phyloP scores from a whole-genome alignment of 495 filamentous ascomycete species.

The Aspergillus taichungensis region DNA sequence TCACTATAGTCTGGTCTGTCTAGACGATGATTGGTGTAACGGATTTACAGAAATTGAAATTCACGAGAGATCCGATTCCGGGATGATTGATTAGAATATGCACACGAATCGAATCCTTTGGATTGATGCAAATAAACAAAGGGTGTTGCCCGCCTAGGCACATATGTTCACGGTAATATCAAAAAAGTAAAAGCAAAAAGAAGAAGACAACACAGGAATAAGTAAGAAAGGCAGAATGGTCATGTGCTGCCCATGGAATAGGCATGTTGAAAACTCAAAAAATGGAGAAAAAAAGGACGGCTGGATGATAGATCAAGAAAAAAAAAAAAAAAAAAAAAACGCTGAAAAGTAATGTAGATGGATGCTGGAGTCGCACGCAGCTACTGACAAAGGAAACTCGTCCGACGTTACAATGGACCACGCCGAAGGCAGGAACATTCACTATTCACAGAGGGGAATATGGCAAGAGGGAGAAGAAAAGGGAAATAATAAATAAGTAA shows the following conservation, averaged over 20 bases:
- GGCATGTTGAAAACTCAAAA: too few species aligned
- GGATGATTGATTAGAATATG: constrained; percentile 7
- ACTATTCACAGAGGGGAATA: too few species aligned
- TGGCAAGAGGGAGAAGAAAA: constrained; percentile 1
- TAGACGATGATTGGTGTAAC: background rate
- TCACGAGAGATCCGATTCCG: background rate
- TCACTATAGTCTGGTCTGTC: too few species aligned
- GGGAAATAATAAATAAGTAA: constrained; percentile 11
- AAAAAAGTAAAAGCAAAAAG: constrained; percentile 3
- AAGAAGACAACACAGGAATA: too few species aligned
- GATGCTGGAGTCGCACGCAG: constrained; percentile 8
- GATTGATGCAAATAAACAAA: constrained; percentile 12
- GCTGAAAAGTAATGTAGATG: too few species aligned
- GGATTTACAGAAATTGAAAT: background rate
- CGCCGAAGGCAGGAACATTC: constrained; percentile 4
- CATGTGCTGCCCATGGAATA: too few species aligned
- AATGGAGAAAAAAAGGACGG: too few species aligned
- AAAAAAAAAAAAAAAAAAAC: too few species aligned
- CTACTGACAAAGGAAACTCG: constrained; percentile 29
- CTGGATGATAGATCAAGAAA: too few species aligned
- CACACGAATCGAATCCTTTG: constrained; percentile 10
- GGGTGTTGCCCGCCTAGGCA: constrained; percentile 1
- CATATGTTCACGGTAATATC: constrained; percentile 1
- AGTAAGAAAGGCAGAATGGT: too few species aligned
- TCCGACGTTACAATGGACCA: constrained; percentile 16